Base-by-base conservation (phyloP, 75 land plant species). In the Pinus albicaulis region DNA sequence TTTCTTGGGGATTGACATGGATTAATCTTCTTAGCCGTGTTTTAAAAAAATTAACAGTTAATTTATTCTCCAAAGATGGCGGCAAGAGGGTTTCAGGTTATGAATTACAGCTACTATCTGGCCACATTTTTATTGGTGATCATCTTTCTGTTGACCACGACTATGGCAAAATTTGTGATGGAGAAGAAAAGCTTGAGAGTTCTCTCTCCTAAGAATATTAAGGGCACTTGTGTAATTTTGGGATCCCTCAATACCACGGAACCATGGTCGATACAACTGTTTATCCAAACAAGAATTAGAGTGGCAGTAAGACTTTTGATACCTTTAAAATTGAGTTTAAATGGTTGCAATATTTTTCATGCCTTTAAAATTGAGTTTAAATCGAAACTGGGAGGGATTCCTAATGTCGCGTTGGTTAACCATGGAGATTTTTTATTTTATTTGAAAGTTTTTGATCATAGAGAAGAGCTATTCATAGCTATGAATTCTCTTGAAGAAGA, bases 371-470 rank as follows among this genome's bases (percentile, higher is more conserved):
- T n/a, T 41, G 74, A 79, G 16, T 86, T 92, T 78, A 89, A 87
- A 52, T 70, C 86, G 0, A 77, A 72, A 38, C 81, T 90, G 20
- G 98, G 98, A 4, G 85, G 87, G 3, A 82, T 84, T 14, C 98
- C 98, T 20, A 80, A 57, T 12, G 89, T 95, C 65, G 81, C 89
- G 34, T 87, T 95, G 59, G 86, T 84, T 36, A 93, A 93, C 76
- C 84, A 96, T 26, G 98, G 98, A 81, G 98, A 96, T 95, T 60
- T 88, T 89, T 64, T 86, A 78, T 68, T 88, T 88, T 64, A 82
- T 41, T 80, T 80, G 80, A 88, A 88, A 60, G 90, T 88, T 38
- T 78, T 85, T 20, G 90, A 88, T 78, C 77, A 88, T 76, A 80
- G 72, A 75, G 44, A 75, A 23, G 90, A 88, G 72, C 76, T 86